Conservation (phyloP, 2,329 filamentous ascomycete species). For the Sordariomycetes sp. region DNA sequence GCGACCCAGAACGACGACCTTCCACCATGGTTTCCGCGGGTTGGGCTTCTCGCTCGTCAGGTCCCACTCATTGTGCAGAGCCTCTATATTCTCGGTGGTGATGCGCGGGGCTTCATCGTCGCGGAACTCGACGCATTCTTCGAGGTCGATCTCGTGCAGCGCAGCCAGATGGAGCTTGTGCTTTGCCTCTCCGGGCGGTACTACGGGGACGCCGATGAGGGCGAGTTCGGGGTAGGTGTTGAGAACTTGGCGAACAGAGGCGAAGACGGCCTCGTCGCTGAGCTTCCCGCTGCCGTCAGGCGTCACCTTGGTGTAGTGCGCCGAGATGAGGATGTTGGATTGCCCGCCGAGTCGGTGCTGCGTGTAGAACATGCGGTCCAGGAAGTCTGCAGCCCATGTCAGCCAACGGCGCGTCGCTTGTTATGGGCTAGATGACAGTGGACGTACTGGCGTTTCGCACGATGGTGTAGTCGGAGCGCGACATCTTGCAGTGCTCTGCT, state of each 20-base stretch:
- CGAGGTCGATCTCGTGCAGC: conserved; percentile 1
- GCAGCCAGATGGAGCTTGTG: background rate
- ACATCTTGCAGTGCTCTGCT: background rate
- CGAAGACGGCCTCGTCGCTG: conserved; percentile 3
- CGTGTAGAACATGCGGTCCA: conserved; percentile 10
- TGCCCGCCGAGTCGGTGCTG: conserved; percentile 12
- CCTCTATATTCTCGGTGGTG: background rate
- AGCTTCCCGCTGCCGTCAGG: background rate
- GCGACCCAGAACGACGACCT: background rate
- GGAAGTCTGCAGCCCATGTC: background rate
- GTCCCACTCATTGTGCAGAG: background rate
- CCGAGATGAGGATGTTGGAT: conserved; percentile 13
- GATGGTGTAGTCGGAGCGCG: background rate
- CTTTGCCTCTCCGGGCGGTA: conserved; percentile 2
- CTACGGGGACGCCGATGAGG: conserved; percentile 7
- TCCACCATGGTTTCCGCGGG: background rate
- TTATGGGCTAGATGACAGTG: background rate
- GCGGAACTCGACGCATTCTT: background rate
- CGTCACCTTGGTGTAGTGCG: conserved; percentile 6
- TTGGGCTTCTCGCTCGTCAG: background rate
- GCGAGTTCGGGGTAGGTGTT: conserved; percentile 9
- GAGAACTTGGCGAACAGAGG: conserved; percentile 9
- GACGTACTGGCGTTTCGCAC: background rate
- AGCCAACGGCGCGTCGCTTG: background rate
- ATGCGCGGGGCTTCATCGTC: background rate